A percentile compares a stretch with the other conserved stretches of the same genome.
Evolutionary conservation across 2,329 filamentous ascomycete genomes (phyloP).

Genomic region (Albophoma yamanashiensis): DNA sequence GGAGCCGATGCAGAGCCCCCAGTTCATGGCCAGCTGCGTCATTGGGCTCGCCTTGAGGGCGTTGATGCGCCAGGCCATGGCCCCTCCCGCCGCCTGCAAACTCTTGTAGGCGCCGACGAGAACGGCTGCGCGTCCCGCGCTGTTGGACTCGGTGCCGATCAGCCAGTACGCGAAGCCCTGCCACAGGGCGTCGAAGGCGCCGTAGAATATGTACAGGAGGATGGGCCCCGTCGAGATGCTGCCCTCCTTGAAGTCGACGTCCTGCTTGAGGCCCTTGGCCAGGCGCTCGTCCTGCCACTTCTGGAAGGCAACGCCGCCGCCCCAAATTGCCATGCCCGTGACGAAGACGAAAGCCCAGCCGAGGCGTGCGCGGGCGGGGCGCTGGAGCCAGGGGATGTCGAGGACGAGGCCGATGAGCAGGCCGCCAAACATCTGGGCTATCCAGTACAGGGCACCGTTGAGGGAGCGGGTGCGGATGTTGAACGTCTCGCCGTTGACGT

Average conservation of each 20-base stretch:
- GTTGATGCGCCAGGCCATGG: conserved; percentile 35
- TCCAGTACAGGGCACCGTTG: conserved; percentile 43
- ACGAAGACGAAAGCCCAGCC: conserved; percentile 35
- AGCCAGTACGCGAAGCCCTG: conserved; percentile 55
- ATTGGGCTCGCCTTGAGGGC: conserved; percentile 22
- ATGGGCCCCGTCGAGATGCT: conserved; percentile 49
- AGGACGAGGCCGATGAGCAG: conserved; percentile 33
- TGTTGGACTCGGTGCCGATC: conserved; percentile 34
- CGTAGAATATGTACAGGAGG: conserved; percentile 62
- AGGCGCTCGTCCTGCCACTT: conserved; percentile 36
- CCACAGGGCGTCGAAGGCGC: conserved; percentile 57
- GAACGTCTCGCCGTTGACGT: conserved; percentile 42
- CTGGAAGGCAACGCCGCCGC: conserved; percentile 56
- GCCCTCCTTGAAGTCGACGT: conserved; percentile 35
- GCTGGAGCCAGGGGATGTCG: conserved; percentile 29
- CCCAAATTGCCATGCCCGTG: conserved; percentile 43
- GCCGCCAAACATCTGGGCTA: conserved; percentile 43
- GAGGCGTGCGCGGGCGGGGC: conserved; percentile 32
- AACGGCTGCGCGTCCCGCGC: conserved; percentile 26
- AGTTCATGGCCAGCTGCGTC: conserved; percentile 33
- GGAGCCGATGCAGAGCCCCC: conserved; percentile 32
- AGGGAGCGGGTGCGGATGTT: conserved; percentile 42
- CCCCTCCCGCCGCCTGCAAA: conserved; percentile 29
- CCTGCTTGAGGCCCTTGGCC: conserved; percentile 27
- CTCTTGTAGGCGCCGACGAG: conserved; percentile 36